phyloP scores from a whole-genome alignment of 2,329 filamentous ascomycete species.

The Catunica adiposa region DNA sequence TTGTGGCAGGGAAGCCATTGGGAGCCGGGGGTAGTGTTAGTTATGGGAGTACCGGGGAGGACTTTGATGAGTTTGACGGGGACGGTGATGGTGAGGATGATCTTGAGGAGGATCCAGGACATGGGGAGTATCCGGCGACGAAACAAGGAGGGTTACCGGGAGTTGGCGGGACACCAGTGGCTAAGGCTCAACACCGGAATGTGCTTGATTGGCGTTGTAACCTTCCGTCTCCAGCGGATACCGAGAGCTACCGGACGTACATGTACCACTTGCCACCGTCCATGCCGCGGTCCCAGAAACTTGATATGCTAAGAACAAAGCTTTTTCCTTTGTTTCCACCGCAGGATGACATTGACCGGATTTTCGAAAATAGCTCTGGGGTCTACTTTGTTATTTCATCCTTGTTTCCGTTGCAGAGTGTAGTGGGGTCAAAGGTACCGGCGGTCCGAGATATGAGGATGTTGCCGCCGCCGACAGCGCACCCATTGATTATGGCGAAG shows the following conservation, averaged over 20 bases:
- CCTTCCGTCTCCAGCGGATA: constrained; percentile 8
- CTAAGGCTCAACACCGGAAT: not conserved
- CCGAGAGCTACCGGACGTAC: not conserved
- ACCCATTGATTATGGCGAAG: constrained; percentile 32
- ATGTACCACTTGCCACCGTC: constrained; percentile 2
- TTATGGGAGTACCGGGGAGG: not conserved
- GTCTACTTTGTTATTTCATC: constrained; percentile 20
- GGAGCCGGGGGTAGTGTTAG: not conserved
- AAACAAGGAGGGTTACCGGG: not conserved
- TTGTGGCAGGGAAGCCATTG: not conserved
- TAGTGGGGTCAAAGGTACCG: constrained; percentile 16
- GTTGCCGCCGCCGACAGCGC: constrained; percentile 25
- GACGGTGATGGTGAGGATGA: not conserved
- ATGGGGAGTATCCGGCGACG: not conserved
- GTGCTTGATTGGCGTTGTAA: constrained; percentile 9
- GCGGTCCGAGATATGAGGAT: constrained; percentile 20
- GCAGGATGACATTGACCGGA: constrained; percentile 21
- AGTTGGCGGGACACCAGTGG: too few species aligned
- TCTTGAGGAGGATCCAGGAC: not conserved
- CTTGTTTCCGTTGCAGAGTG: constrained; percentile 21
- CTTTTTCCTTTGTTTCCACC: constrained; percentile 21
- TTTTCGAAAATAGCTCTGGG: constrained; percentile 19
- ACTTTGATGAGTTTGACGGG: constrained; percentile 2
- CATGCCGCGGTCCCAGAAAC: constrained; percentile 12
- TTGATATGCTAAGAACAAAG: constrained; percentile 10